Conservation (phyloP, 768 basidiomycete genomes). For the Floccularia luteovirens region DNA sequence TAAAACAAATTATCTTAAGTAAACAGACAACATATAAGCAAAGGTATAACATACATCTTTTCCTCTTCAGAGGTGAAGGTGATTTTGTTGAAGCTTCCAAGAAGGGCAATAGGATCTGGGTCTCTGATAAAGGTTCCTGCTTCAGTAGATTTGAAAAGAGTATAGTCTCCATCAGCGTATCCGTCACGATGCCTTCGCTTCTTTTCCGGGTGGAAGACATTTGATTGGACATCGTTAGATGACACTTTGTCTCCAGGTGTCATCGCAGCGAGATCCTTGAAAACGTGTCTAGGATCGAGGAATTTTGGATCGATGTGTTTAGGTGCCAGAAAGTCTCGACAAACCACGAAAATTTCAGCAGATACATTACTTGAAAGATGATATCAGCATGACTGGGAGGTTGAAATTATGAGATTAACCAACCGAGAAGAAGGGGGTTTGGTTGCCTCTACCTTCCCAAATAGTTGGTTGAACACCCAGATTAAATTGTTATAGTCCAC, state of each 20-base stretch:
- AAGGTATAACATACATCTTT: constrained; percentile 47
- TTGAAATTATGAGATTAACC: constrained; percentile 8
- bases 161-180: constrained; percentile 92
- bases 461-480: constrained; percentile 98
- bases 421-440: constrained; percentile 97
- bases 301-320: constrained; percentile 97
- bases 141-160: constrained; percentile 67
- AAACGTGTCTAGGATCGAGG: constrained; percentile 94
- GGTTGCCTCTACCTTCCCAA: constrained; percentile 94
- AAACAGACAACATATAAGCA: constrained; percentile 2
- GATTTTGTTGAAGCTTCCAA: constrained; percentile 76
- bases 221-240: constrained; percentile 68
- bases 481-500: constrained; percentile 97
- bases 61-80: constrained; percentile 79
- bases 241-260: constrained; percentile 44
- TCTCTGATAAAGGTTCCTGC: constrained; percentile 67
- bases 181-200: constrained; percentile 90
- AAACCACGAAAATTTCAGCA: constrained; percentile 99
- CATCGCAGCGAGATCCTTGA: constrained; percentile 74
- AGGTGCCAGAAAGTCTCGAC: constrained; percentile 90
- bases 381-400: background rate
- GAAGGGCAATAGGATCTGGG: constrained; percentile 66
- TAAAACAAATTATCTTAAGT: constrained; percentile 17
- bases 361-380: constrained; percentile 85
- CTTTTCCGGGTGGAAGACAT: constrained; percentile 97